phyloP scores from a whole-genome alignment of 2,329 filamentous ascomycete genomes.

The Didymella pomorum region DNA sequence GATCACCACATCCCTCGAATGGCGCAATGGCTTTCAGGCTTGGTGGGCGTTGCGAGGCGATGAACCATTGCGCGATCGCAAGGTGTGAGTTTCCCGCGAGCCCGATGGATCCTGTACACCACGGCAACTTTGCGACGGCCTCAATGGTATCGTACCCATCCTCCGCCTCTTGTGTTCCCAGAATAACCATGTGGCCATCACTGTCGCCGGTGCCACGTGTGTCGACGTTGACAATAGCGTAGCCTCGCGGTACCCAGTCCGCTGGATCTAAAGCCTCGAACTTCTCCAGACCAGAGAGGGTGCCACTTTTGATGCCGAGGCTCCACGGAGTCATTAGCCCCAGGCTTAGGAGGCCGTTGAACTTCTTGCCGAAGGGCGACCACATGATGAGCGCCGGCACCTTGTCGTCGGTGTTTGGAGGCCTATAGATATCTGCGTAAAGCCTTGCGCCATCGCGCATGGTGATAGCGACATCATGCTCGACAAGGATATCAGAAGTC shows the following conservation, averaged over 20 bases:
- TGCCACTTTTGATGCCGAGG: not conserved
- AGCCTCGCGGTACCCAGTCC: slow-evolving; percentile 44
- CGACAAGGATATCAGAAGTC: not conserved
- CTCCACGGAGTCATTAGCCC: not conserved
- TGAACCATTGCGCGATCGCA: slow-evolving; percentile 55
- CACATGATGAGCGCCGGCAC: not conserved
- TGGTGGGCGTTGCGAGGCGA: slow-evolving; percentile 54
- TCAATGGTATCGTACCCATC: slow-evolving; percentile 59
- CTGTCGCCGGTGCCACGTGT: slow-evolving; percentile 42
- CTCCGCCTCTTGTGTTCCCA: slow-evolving; percentile 45
- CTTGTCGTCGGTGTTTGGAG: not conserved
- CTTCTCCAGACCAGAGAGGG: slow-evolving; percentile 4
- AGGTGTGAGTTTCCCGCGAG: slow-evolving; percentile 55
- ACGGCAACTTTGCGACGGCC: slow-evolving; percentile 51
- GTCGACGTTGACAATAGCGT: slow-evolving; percentile 48
- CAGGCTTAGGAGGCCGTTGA: not conserved
- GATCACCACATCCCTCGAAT: slow-evolving; percentile 58
- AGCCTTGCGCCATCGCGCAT: not conserved
- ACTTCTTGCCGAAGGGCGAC: not conserved
- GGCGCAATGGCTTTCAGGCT: slow-evolving; percentile 55
- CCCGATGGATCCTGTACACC: slow-evolving; percentile 34
- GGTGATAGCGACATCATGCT: not conserved
- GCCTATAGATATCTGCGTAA: not conserved
- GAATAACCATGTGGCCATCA: slow-evolving; percentile 28
- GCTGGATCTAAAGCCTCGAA: slow-evolving; percentile 56